phyloP scores from a whole-genome alignment of 495 filamentous ascomycete species.

The Podospora anserina region DNA sequence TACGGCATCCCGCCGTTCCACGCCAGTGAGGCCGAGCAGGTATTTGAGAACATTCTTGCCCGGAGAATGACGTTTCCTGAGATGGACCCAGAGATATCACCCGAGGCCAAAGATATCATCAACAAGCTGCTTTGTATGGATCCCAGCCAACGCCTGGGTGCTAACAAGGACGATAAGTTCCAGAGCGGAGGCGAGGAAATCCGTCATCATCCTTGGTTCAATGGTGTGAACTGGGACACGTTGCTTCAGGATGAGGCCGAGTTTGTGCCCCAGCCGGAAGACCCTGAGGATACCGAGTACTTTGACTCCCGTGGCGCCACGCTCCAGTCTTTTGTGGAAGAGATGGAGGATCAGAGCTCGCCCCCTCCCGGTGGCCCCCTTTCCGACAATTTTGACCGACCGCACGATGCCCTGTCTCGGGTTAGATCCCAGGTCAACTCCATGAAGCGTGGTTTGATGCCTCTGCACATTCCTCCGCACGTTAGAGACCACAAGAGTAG shows the following conservation, averaged over 20 bases:
- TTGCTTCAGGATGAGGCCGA: slow-evolving; percentile 88
- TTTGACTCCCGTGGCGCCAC: slow-evolving; percentile 91
- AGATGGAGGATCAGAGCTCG: slow-evolving; percentile 84
- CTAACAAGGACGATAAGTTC: slow-evolving; percentile 76
- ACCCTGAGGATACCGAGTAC: slow-evolving; percentile 97
- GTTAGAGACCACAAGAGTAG: slow-evolving; percentile 78
- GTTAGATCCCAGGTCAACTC: slow-evolving; percentile 79
- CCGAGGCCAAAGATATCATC: slow-evolving; percentile 89
- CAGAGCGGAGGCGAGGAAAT: slow-evolving; percentile 85
- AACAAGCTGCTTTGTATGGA: slow-evolving; percentile 82
- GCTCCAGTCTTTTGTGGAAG: slow-evolving; percentile 82
- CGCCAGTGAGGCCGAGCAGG: slow-evolving; percentile 81
- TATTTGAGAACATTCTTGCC: slow-evolving; percentile 93
- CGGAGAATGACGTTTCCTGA: slow-evolving; percentile 81
- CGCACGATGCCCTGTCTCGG: slow-evolving; percentile 90
- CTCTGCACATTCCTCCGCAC: slow-evolving; percentile 91
- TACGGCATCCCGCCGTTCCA: slow-evolving; percentile 94
- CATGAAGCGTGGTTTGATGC: slow-evolving; percentile 84
- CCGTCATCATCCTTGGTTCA: slow-evolving; percentile 83
- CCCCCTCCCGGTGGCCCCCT: slow-evolving; percentile 63
- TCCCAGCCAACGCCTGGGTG: slow-evolving; percentile 74
- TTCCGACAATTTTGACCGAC: slow-evolving; percentile 74
- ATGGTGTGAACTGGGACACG: slow-evolving; percentile 82
- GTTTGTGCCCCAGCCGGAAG: slow-evolving; percentile 88
- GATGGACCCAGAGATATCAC: slow-evolving; percentile 64